phyloP scores from a whole-genome alignment of 352 stramenopile genomes.

The Globisporangium acanthophoron region DNA sequence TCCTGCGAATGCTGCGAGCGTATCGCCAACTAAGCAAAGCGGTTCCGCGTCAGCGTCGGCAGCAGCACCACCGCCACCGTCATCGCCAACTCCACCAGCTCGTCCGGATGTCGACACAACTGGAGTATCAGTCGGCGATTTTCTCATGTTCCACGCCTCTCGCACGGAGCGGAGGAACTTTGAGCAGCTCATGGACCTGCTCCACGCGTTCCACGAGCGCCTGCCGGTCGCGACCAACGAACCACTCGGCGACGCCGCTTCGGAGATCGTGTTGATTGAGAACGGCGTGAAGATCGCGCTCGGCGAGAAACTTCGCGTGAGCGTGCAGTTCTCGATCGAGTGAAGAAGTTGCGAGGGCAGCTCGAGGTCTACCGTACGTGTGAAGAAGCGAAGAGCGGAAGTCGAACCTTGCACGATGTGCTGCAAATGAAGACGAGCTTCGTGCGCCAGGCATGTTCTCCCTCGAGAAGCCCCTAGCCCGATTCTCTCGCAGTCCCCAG shows the following conservation, averaged over 20 bases:
- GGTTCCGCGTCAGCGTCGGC: not conserved
- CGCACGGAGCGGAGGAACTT: slow-evolving; percentile 40
- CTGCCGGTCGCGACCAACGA: not conserved
- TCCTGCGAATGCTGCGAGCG: not conserved
- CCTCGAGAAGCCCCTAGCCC: not conserved
- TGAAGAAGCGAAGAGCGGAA: not conserved
- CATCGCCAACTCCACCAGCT: not conserved
- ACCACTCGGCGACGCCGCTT: not conserved
- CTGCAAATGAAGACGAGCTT: not conserved
- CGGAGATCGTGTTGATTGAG: slow-evolving; percentile 16
- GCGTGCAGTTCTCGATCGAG: slow-evolving; percentile 35
- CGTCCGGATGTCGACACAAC: not conserved
- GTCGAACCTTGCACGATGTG: not conserved
- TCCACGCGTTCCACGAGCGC: slow-evolving; percentile 34
- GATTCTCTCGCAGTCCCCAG: not conserved
- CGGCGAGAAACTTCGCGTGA: slow-evolving; percentile 30
- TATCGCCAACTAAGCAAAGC: not conserved
- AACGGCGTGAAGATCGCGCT: slow-evolving; percentile 34
- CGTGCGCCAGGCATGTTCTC: not conserved
- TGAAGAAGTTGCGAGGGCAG: not conserved
- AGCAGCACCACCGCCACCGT: not conserved
- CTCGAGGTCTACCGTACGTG: not conserved
- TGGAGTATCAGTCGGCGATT: slow-evolving; percentile 31
- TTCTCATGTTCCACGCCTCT: slow-evolving; percentile 43
- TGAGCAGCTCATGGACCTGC: slow-evolving; percentile 47